Base-by-base conservation (phyloP, 169 alveolate species). In the Eimeria tenella region DNA sequence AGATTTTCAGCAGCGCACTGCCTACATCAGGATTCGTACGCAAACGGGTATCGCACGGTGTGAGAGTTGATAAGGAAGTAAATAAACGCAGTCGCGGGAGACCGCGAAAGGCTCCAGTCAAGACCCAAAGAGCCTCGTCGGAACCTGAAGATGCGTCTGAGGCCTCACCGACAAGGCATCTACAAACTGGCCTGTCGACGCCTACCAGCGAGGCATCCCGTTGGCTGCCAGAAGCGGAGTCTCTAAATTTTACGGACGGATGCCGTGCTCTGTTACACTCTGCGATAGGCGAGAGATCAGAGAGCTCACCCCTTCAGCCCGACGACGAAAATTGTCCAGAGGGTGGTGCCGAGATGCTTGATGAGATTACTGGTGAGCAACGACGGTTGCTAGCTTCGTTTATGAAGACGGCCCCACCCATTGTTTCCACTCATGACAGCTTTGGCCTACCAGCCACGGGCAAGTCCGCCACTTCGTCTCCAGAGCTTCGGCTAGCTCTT, bases 71-170 rank as follows among this genome's bases (percentile, higher is more conserved):
- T 10, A 84, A 71, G 58, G 91, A 84, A 60, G 79, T 49, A 19
- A 84, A 62, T 31, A 84, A 84, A 49, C 91, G 91, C 81, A 60
- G 91, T 77, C 91, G 91, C 70, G 91, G 91, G 13, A 70, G 91
- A 60, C 91, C 91, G 3, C 75, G 91, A 62, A 84, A 84, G 79
- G 4, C 70, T 10, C 79, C 75, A 17, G 62, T 62, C 65, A 84
- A 31, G 79, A 23, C 21, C 6, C 91, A 84, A 25, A 42, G 79
- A 62, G 52, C 17, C 70, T 50, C 79, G 42, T 84, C 91, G 21
- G 91, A 62, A 49, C 65, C 79, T 31, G 91, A 84, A 62, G 89
- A 53, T 21, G 74, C 74, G 15, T 81, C 89, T 10, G 89, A 81
- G 70, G 74, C 74, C 19, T 81, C 74, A 56, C 74, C 73, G 23